Conservation (phyloP, 202 grass and related monocot genomes). For the Setaria italica region DNA sequence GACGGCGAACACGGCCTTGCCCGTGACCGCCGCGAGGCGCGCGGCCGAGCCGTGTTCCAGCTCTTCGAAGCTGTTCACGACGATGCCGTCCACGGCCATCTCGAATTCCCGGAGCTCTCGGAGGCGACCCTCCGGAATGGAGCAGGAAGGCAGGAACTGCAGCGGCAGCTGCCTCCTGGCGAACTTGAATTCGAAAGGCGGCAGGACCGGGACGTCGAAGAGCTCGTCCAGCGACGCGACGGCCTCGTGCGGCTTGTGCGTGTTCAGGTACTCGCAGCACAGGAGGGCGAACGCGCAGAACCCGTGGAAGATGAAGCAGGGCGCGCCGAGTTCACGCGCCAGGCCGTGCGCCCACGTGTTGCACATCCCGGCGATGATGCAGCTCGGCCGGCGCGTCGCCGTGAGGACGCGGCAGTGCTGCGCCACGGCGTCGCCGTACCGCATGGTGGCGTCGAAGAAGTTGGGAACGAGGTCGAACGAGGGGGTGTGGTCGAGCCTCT, state of each 20-base stretch:
- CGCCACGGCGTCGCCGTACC: slow-evolving; percentile 43
- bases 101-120: slow-evolving; percentile 51
- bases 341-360: slow-evolving; percentile 50
- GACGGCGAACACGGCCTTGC: slow-evolving; percentile 55
- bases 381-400: slow-evolving; percentile 7
- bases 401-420: background rate
- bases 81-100: slow-evolving; percentile 55
- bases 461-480: slow-evolving; percentile 20
- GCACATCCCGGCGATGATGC: slow-evolving; percentile 48
- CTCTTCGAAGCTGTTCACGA: slow-evolving; percentile 77
- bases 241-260: slow-evolving; percentile 56
- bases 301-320: slow-evolving; percentile 68
- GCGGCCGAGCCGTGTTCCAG: slow-evolving; percentile 55
- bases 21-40: slow-evolving; percentile 35
- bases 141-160: slow-evolving; percentile 39
- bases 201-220: slow-evolving; percentile 50
- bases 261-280: slow-evolving; percentile 60
- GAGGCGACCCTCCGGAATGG: background rate
- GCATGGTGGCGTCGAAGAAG: slow-evolving; percentile 43
- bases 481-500: slow-evolving; percentile 51
- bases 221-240: slow-evolving; percentile 39
- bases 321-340: slow-evolving; percentile 44
- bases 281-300: slow-evolving; percentile 53
- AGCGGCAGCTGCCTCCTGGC: slow-evolving; percentile 54
- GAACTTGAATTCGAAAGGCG: slow-evolving; percentile 52